phyloP scores from a whole-genome alignment of 805 yeast genomes.

The Cyberlindnera mycetangii region DNA sequence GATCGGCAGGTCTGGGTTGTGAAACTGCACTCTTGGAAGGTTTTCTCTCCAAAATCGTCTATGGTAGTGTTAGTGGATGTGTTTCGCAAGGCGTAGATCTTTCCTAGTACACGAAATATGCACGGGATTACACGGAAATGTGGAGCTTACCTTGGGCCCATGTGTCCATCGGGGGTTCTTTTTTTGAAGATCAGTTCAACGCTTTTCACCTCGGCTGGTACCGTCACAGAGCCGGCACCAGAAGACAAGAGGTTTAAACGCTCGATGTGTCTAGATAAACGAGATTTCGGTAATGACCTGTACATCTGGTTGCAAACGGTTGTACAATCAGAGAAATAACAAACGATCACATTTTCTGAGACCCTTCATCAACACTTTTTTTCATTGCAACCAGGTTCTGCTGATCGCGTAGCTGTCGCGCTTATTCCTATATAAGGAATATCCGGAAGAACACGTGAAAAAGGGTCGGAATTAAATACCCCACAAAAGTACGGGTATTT shows the following conservation, averaged over 20 bases:
- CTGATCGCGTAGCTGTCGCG: not conserved
- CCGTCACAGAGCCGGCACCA: constrained; percentile 38
- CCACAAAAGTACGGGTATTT: not conserved
- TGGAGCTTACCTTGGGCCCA: constrained; percentile 45
- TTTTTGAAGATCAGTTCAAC: constrained; percentile 54
- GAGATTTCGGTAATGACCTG: constrained; percentile 36
- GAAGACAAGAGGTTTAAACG: constrained; percentile 52
- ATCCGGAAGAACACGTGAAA: not conserved
- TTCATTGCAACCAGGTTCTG: not conserved
- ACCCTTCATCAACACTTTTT: not conserved
- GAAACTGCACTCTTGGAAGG: constrained; percentile 76
- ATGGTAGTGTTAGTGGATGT: constrained; percentile 3
- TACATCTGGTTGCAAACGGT: constrained; percentile 13
- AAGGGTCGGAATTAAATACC: not conserved
- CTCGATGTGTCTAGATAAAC: constrained; percentile 45
- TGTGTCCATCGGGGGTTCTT: constrained; percentile 48
- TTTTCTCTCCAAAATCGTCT: constrained; percentile 72
- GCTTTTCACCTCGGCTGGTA: constrained; percentile 36
- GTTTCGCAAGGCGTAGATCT: not conserved
- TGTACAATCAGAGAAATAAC: not conserved
- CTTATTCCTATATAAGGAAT: not conserved
- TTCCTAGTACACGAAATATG: no score
- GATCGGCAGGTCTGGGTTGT: constrained; percentile 70
- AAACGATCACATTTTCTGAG: not conserved
- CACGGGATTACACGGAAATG: no score